Base-by-base conservation (phyloP, 805 yeast species). In the Suhomyces sp. region DNA sequence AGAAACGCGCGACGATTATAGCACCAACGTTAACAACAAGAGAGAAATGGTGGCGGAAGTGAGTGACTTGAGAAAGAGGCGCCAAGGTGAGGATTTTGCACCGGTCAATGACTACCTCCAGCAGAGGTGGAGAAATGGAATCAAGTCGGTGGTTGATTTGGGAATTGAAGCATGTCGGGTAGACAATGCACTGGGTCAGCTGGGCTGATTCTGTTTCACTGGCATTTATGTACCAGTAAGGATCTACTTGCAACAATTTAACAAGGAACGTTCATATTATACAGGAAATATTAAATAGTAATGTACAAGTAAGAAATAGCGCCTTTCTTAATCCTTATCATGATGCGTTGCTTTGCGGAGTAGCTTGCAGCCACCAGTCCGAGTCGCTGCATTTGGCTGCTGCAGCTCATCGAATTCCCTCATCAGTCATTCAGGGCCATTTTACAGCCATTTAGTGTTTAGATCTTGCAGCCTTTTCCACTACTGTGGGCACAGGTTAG, bases 71-170 rank as follows among this genome's bases (percentile, higher is more conserved):
- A 65, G 90, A 23, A 73, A 77, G 56, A 64, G 62, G 31, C 60
- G 74, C 47, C 85, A 84, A 63, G 29, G 59, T 4, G 62, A 61
- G 13, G 57, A 56, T 48, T 50, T 54, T 52, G 69, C 71, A 56
- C 81, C 83, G 0, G 71, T 74, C 24, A 62, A 77, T 51, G 75
- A 73, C 31, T 78, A 78, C 53, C 66, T 82, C 50, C 64, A 69
- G n/a, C 69, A 72, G 8, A 68, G 80, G 58, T 83, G 88, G 87
- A 69, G 67, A 44, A 80, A 79, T 6, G 79, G 77, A 24, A 63
- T 84, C 26, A 69, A 71, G 51, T 58, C 68, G 7, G 64, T 70
- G 48, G 74, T 74, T 38, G 78, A 72, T 23, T 46, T 67, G 35
- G 70, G 71, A 23, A 60, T 72, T n/a, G 73, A 71, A 49, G 57